Base-by-base conservation (phyloP, 2,329 filamentous ascomycete species). In the Beauveria varroae region DNA sequence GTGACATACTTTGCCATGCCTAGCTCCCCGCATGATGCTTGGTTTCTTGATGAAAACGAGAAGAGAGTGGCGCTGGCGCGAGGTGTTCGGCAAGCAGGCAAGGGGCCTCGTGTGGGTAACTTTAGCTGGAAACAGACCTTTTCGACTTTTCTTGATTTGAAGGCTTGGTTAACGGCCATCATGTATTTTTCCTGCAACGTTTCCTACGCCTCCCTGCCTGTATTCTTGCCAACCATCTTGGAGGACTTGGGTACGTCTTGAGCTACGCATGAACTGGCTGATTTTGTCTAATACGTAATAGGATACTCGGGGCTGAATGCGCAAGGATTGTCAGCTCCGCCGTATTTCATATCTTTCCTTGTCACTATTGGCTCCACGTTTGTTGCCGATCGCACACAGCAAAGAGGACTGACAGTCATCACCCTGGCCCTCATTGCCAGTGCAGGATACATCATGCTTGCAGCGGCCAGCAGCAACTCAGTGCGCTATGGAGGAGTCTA, bases 151-250 rank as follows among this genome's bases (percentile, higher is more conserved):
- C 52, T 63, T 2, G 75, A 77, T 62, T 73, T 74, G 64, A 68
- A 68, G 24, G 63, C 64, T 18, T 67, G 65, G 65, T 53, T 67
- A 30, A 65, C 65, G 1, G 63, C 61, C 0, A 28, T 67, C 1
- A 76, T 77, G 20, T 72, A 75, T 62, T 76, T 77, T 62, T 73
- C 72, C 62, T 74, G 72, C 64, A 75, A 75, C 60, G 69, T 67
- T 60, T 69, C 71, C 20, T 78, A 76, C 59, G 73, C 74, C 0
- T 71, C 68, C 1, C 66, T 78, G 3, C 73, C 76, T 3, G 74
- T 74, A 22, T 78, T 76, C 52, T 68, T 78, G 1, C 76, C 76
- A 1, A 77, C 75, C 6, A 77, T 78, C 50, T 65, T 78, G 10
- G 40, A 70, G 28, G 70, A 72, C 26, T 73, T 78, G 71, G 76